phyloP scores from a whole-genome alignment of 2,329 filamentous ascomycete species.

The Alternaria sp. region DNA sequence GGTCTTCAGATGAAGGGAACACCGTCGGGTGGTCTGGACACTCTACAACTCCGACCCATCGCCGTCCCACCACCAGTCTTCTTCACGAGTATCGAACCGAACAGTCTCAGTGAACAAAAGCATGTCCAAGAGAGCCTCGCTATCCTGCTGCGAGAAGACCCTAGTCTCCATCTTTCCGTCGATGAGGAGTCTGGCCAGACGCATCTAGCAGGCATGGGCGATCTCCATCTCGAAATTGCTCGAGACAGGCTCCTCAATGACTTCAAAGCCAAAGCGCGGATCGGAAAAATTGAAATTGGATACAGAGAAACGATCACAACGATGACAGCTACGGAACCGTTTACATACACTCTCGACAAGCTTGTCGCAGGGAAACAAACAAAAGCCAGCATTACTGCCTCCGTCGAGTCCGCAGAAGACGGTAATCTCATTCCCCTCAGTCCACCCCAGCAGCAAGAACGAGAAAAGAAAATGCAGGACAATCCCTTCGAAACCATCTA shows the following conservation, averaged over 20 bases:
- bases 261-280: slow-evolving; percentile 84
- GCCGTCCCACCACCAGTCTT: slow-evolving; percentile 93
- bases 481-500: slow-evolving; percentile 41
- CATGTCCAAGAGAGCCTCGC: slow-evolving; percentile 78
- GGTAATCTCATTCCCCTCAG: slow-evolving; percentile 21
- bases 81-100: slow-evolving; percentile 90
- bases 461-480: slow-evolving; percentile 39
- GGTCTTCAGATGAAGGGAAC: slow-evolving; percentile 68
- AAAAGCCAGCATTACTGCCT: slow-evolving; percentile 77
- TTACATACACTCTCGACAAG: slow-evolving; percentile 76
- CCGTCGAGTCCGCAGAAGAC: slow-evolving; percentile 67
- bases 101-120: slow-evolving; percentile 81
- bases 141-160: slow-evolving; percentile 87
- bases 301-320: slow-evolving; percentile 84
- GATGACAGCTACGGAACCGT: slow-evolving; percentile 58
- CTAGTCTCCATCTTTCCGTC: slow-evolving; percentile 83
- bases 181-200: slow-evolving; percentile 94
- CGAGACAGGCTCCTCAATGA: slow-evolving; percentile 87
- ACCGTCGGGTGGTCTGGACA: slow-evolving; percentile 74
- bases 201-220: slow-evolving; percentile 93
- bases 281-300: slow-evolving; percentile 92
- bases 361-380: slow-evolving; percentile 81
- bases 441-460: slow-evolving; percentile 25
- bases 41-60: slow-evolving; percentile 85
- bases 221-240: slow-evolving; percentile 93